These are phyloP conservation scores for Aspergillus pseudoterreus DNA, from an alignment of 2,329 filamentous ascomycete species.

Conservation along the genomic window DNA sequence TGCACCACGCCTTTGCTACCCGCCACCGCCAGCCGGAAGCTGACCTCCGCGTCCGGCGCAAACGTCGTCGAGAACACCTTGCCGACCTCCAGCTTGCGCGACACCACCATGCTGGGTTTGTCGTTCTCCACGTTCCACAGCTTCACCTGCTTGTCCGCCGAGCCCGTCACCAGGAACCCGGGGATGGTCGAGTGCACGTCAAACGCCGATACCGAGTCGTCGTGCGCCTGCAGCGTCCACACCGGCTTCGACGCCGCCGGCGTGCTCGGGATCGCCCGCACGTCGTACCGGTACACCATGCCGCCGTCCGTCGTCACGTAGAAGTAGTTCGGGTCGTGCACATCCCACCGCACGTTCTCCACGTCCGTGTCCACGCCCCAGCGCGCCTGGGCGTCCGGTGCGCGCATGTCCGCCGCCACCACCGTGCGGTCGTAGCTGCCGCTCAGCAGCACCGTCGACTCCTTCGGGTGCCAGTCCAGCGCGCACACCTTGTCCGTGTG, in stretches of 20 bases:
- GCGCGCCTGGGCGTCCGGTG: constrained; percentile 75
- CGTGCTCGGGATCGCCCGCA: constrained; percentile 68
- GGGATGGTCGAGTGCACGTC: constrained; percentile 87
- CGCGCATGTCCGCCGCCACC: constrained; percentile 93
- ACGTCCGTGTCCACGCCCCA: constrained; percentile 97
- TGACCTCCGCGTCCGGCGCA: constrained; percentile 83
- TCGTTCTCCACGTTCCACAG: constrained; percentile 84
- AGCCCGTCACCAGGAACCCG: constrained; percentile 89
- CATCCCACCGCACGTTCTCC: constrained; percentile 88
- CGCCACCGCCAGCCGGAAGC: constrained; percentile 87
- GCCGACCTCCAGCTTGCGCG: constrained; percentile 86
- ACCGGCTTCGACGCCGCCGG: constrained; percentile 76
- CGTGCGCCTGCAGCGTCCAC: constrained; percentile 95
- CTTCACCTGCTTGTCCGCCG: constrained; percentile 92
- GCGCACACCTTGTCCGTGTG: constrained; percentile 98
- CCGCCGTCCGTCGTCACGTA: constrained; percentile 92
- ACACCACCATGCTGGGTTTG: constrained; percentile 85
- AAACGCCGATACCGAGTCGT: constrained; percentile 85
- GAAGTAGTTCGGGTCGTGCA: constrained; percentile 88
- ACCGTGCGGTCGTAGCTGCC: constrained; percentile 94
- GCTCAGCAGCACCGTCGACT: constrained; percentile 83
- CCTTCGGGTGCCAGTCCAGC: constrained; percentile 83
- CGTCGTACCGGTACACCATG: constrained; percentile 87
- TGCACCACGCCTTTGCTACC: constrained; percentile 91
- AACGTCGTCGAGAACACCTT: constrained; percentile 91